Percentiles rank a stretch among this genome's conserved stretches.
Conservation (phyloP, 805 yeast genomes). For the Teunomyces gatunensis region DNA sequence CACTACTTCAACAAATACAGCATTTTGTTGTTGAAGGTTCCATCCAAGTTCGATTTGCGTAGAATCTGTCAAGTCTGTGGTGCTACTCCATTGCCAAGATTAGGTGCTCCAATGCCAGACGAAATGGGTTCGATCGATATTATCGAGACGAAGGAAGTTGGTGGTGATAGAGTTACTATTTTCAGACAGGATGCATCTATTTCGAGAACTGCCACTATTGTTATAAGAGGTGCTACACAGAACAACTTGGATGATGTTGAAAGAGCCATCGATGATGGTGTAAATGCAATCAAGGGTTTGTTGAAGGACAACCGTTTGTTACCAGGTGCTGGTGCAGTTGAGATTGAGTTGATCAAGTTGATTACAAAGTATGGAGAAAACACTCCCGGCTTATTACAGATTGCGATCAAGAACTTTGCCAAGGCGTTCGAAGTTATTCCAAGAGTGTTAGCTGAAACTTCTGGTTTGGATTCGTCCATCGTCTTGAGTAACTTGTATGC, state of each 20-base stretch:
- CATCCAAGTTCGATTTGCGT: slow-evolving; percentile 91
- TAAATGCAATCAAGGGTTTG: slow-evolving; percentile 84
- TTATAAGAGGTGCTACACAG: slow-evolving; percentile 94
- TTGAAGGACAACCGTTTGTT: slow-evolving; percentile 74
- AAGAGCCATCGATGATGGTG: slow-evolving; percentile 97
- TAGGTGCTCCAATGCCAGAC: slow-evolving; percentile 94
- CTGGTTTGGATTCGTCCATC: slow-evolving; percentile 89
- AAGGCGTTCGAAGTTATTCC: slow-evolving; percentile 94
- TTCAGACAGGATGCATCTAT: slow-evolving; percentile 80
- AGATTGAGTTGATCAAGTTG: slow-evolving; percentile 79
- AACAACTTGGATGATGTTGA: slow-evolving; percentile 91
- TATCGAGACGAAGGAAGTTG: slow-evolving; percentile 90
- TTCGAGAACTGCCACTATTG: slow-evolving; percentile 79
- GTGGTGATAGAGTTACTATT: slow-evolving; percentile 95
- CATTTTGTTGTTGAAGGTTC: slow-evolving; percentile 82
- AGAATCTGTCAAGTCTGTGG: slow-evolving; percentile 96
- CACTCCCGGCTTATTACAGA: slow-evolving; percentile 89
- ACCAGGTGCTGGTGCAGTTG: slow-evolving; percentile 97
- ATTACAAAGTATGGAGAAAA: slow-evolving; percentile 84
- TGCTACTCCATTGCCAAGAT: slow-evolving; percentile 90
- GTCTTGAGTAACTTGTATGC: slow-evolving; percentile 87
- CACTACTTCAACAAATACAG: slow-evolving; percentile 88
- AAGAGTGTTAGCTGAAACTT: slow-evolving; percentile 87
- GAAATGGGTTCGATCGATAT: slow-evolving; percentile 87
- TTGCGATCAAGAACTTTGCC: slow-evolving; percentile 92